These are phyloP conservation scores for Pythium folliculosum DNA, from an alignment of 352 stramenopile species.

Conservation along the genomic window DNA sequence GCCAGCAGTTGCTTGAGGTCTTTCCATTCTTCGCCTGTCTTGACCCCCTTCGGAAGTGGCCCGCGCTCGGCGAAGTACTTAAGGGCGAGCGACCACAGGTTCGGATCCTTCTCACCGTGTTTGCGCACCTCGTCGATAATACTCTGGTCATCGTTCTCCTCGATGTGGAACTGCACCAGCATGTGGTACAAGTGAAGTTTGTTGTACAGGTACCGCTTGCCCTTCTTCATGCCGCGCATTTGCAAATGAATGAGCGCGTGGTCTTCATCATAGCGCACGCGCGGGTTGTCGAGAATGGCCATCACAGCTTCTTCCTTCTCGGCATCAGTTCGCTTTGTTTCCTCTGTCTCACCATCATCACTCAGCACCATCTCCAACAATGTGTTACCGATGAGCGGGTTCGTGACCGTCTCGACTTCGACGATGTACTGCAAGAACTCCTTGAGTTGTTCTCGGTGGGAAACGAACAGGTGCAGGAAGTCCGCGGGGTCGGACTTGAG, in stretches of 20 bases:
- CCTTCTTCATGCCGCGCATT: slow-evolving; percentile 91
- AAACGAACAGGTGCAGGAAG: slow-evolving; percentile 93
- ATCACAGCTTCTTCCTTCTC: slow-evolving; percentile 85
- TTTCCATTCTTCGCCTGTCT: slow-evolving; percentile 70
- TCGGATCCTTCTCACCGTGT: slow-evolving; percentile 87
- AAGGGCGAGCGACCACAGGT: slow-evolving; percentile 89
- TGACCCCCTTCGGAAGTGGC: slow-evolving; percentile 65
- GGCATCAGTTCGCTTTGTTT: slow-evolving; percentile 40
- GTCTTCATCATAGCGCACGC: slow-evolving; percentile 91
- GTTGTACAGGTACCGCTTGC: slow-evolving; percentile 94
- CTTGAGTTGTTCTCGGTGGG: slow-evolving; percentile 86
- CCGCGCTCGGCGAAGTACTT: slow-evolving; percentile 90
- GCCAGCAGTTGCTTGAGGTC: slow-evolving; percentile 78
- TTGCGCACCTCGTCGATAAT: slow-evolving; percentile 91
- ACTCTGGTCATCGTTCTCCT: slow-evolving; percentile 89
- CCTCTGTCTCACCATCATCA: slow-evolving; percentile 46
- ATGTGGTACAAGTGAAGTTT: slow-evolving; percentile 95
- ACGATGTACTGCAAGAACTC: slow-evolving; percentile 91
- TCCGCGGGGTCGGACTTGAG: slow-evolving; percentile 83
- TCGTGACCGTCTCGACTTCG: slow-evolving; percentile 84
- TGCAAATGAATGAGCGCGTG: slow-evolving; percentile 93
- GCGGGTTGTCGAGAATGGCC: slow-evolving; percentile 88
- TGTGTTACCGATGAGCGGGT: slow-evolving; percentile 90
- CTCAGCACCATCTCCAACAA: slow-evolving; percentile 88
- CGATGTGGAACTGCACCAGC: slow-evolving; percentile 93